phyloP scores from a whole-genome alignment of 2,329 filamentous ascomycete species.

The Madurella fahalii region DNA sequence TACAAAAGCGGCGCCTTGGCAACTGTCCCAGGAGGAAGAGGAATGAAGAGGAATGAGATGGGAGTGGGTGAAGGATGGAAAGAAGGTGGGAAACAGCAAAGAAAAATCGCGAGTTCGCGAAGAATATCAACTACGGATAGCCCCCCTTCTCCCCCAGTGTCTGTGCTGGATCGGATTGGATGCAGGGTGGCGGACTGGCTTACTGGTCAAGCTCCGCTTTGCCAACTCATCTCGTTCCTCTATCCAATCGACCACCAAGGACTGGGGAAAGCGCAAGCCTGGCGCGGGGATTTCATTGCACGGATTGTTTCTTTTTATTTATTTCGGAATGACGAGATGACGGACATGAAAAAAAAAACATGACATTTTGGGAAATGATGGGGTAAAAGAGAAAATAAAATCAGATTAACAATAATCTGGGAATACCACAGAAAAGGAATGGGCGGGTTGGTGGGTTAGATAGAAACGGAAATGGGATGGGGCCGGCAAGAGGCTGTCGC shows the following conservation, averaged over 20 bases:
- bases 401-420: background rate
- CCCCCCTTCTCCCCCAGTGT: background rate
- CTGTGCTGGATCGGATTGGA: background rate
- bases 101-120: background rate
- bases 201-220: background rate
- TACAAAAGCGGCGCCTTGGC: slow-evolving; percentile 5
- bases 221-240: background rate
- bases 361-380: slow-evolving; percentile 1
- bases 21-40: background rate
- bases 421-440: background rate
- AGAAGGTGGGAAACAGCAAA: background rate
- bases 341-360: slow-evolving; percentile 5
- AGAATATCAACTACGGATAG: background rate
- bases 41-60: background rate
- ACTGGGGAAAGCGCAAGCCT: too few relatives aligned
- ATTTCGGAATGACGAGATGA: slow-evolving; percentile 12
- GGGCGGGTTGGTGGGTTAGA: slow-evolving; percentile 1
- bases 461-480: slow-evolving; percentile 1
- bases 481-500: slow-evolving; percentile 1
- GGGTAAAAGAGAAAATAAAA: background rate
- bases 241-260: background rate
- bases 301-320: background rate
- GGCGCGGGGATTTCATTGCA: background rate
- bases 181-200: background rate
- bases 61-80: background rate